phyloP scores from a whole-genome alignment of 2,329 filamentous ascomycete genomes.

The Periglandula ipomoeae region DNA sequence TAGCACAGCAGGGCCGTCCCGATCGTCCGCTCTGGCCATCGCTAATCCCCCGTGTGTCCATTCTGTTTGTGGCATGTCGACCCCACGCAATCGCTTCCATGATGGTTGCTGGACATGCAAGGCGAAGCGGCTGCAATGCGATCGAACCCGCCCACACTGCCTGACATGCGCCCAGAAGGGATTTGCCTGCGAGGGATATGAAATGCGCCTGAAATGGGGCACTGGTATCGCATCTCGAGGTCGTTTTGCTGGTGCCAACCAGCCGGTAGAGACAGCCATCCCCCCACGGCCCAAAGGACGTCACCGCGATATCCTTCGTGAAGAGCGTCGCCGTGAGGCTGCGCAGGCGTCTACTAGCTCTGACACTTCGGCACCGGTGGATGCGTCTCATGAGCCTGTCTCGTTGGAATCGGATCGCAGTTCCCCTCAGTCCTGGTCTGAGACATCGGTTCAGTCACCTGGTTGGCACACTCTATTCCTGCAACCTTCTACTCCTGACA shows the following conservation, averaged over 20 bases:
- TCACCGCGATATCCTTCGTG: constrained; percentile 4
- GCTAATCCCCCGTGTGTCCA: not conserved
- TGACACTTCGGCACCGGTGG: not conserved
- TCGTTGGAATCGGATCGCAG: not conserved
- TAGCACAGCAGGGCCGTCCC: not conserved
- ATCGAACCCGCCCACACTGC: constrained; percentile 3
- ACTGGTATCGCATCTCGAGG: constrained; percentile 4
- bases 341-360: not conserved
- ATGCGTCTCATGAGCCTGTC: not conserved
- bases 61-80: constrained; percentile 5
- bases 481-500: not conserved
- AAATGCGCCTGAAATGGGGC: constrained; percentile 7
- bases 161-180: constrained; percentile 3
- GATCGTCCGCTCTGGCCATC: not conserved
- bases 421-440: not conserved
- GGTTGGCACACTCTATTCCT: not conserved
- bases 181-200: constrained; percentile 2
- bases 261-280: constrained; percentile 2
- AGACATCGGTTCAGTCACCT: not conserved
- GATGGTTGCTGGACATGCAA: constrained; percentile 7
- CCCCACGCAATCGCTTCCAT: constrained; percentile 5
- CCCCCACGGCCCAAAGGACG: constrained; percentile 2
- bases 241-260: constrained; percentile 3
- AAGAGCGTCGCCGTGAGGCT: constrained; percentile 3
- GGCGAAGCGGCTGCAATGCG: constrained; percentile 3